Evolutionary conservation across 75 land plant genomes (phyloP).

Genomic region (Pinus tabuliformis): DNA sequence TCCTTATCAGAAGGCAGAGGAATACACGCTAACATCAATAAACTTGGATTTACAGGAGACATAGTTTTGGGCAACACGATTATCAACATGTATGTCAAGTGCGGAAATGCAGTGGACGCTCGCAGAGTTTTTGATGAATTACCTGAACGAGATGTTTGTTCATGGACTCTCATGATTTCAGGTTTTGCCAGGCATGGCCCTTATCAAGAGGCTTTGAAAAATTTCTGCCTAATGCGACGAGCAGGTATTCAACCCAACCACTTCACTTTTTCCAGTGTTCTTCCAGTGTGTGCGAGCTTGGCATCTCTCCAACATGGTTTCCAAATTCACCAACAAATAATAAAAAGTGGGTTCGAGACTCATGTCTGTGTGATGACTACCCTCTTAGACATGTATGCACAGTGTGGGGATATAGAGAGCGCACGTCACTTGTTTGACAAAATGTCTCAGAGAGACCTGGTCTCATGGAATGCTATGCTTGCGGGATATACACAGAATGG

Average conservation of each 20-base stretch:
- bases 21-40: not conserved
- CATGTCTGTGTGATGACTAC: constrained; percentile 44
- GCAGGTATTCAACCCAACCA: constrained; percentile 34
- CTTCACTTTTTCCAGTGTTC: constrained; percentile 31
- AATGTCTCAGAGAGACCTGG: constrained; percentile 21
- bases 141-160: constrained; percentile 56
- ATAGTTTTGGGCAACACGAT: not conserved
- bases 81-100: constrained; percentile 17
- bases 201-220: constrained; percentile 38
- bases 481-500: constrained; percentile 33
- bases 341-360: constrained; percentile 19
- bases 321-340: constrained; percentile 30
- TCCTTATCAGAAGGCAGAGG: not conserved
- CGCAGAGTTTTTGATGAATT: constrained; percentile 47
- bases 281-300: constrained; percentile 44
- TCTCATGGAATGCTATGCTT: constrained; percentile 46
- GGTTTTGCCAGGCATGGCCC: constrained; percentile 20
- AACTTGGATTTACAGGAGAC: not conserved
- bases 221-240: constrained; percentile 36
- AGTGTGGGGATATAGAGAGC: constrained; percentile 31
- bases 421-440: constrained; percentile 24
- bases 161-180: constrained; percentile 52
- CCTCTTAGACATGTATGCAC: constrained; percentile 63
- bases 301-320: constrained; percentile 38
- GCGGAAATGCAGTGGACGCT: constrained; percentile 34